Evolutionary conservation across 1,139 yeast genomes (phyloP), one percentile per base, ranked within the genome.

Genomic region (Pichia inconspicua): DNA sequence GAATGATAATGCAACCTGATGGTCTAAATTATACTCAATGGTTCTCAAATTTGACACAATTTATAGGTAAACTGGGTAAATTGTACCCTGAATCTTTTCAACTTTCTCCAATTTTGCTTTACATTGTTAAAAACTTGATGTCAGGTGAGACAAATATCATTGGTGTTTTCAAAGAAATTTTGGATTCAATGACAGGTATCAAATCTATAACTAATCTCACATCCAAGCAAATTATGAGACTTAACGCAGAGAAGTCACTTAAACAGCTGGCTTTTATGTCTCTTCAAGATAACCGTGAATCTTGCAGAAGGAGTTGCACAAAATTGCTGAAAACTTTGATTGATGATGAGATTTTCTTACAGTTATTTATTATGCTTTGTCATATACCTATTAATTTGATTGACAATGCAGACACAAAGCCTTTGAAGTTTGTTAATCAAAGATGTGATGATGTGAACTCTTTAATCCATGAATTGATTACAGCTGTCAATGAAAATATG

Each of bases 21-120:
- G 97, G 97, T 5, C 68, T 90, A 51, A 79, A 82, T 57, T 94
- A 86, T 53, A 73, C 87, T 22, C 83, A 80, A 61, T 92, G 97
- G 97, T 75, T 88, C 36, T 95, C 83, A 60, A 81, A 88, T 31
- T 65, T 84, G 28, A 75, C 89, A 0, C 68, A 77, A 1, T 84
- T 84, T 56, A 74, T 83, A 49, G 89, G 90, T 2, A 78, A 79
- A 50, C 65, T 83, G 6, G 78, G 83, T 39, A 78, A 72, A 50
- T 64, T 69, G 10, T 78, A 80, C 57, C 51, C 56, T 1, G 72
- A 78, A 0, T 66, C 68, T 25, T 74, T 84, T 58, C 78, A 79
- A 55, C 60, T 84, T 39, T 63, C 65, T 1, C 82, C 84, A 22
- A 68, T 92, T 12, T 63, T 89, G 17, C 67, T 71, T 2, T 84